phyloP scores from a whole-genome alignment of 208 protist genomes.

The Trichomonas vaginalis region DNA sequence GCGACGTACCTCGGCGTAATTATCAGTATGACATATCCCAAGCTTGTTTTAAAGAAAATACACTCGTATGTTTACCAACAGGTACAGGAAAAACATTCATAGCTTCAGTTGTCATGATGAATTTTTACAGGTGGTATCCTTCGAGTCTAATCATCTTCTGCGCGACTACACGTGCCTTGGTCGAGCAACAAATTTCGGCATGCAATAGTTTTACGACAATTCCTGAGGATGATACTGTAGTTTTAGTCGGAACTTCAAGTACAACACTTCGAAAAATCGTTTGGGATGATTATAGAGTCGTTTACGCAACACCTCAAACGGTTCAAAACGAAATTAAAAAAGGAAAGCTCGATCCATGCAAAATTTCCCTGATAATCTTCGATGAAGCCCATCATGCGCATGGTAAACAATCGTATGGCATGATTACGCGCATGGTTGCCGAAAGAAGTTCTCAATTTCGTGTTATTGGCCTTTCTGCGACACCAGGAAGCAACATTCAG shows the following conservation, averaged over 20 bases:
- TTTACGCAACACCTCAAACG: conserved; percentile 42
- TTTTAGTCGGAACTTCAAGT: conserved; percentile 24
- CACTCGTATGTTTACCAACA: conserved; percentile 35
- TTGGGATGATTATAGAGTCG: conserved; percentile 25
- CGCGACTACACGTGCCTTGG: conserved; percentile 38
- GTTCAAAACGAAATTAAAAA: conserved; percentile 34
- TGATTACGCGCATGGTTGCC: not conserved
- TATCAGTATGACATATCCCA: conserved; percentile 14
- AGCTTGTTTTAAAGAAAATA: conserved; percentile 17
- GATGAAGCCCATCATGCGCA: conserved; percentile 40
- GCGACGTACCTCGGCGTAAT: not conserved
- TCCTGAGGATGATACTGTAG: not conserved
- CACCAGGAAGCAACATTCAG: conserved; percentile 30
- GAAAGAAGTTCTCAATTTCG: conserved; percentile 17
- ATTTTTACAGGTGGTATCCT: conserved; percentile 42
- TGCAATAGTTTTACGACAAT: conserved; percentile 26
- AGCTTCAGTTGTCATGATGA: conserved; percentile 41
- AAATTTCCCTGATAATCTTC: conserved; percentile 29
- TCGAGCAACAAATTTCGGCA: conserved; percentile 39
- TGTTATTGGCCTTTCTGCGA: conserved; percentile 39
- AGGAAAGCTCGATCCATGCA: not conserved
- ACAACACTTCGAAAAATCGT: not conserved
- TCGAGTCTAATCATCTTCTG: conserved; percentile 36
- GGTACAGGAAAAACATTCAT: conserved; percentile 47
- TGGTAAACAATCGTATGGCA: conserved; percentile 32